Evolutionary conservation across 2,329 filamentous ascomycete genomes (phyloP).

Genomic region (Cadophora malorum): DNA sequence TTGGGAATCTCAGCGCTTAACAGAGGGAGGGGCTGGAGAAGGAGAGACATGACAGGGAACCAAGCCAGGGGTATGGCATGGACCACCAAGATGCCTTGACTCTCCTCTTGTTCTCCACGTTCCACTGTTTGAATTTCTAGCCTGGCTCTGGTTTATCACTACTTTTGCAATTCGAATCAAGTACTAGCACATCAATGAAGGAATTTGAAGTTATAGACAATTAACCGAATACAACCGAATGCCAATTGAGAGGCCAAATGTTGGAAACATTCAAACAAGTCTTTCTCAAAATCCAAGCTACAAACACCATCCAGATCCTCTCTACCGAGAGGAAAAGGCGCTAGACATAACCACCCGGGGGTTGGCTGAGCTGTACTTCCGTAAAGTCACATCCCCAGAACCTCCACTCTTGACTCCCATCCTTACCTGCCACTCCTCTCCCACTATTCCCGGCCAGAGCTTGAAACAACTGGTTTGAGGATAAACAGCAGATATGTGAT

Average conservation of each 20-base stretch:
- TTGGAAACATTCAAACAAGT: background rate
- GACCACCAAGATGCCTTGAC: background rate
- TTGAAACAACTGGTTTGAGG: constrained; percentile 15
- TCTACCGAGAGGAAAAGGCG: background rate
- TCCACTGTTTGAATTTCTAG: background rate
- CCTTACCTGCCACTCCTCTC: background rate
- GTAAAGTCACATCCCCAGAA: background rate
- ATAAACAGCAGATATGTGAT: constrained; percentile 18
- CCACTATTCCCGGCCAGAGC: constrained; percentile 1
- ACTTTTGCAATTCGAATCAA: background rate
- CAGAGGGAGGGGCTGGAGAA: background rate
- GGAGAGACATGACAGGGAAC: constrained; percentile 8
- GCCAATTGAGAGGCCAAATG: background rate
- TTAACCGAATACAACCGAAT: background rate
- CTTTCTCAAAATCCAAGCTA: background rate
- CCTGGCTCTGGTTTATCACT: background rate
- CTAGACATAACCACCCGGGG: background rate
- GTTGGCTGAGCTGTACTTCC: background rate
- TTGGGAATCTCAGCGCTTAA: constrained; percentile 33
- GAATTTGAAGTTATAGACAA: background rate
- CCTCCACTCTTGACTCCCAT: constrained; percentile 5
- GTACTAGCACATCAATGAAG: background rate
- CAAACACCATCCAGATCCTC: background rate
- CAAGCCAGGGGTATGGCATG: constrained; percentile 5
- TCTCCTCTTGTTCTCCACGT: background rate